Evolutionary conservation across 2,329 filamentous ascomycete genomes (phyloP), one percentile per base, ranked within the genome.

Genomic region (Colletotrichum plurivorum): DNA sequence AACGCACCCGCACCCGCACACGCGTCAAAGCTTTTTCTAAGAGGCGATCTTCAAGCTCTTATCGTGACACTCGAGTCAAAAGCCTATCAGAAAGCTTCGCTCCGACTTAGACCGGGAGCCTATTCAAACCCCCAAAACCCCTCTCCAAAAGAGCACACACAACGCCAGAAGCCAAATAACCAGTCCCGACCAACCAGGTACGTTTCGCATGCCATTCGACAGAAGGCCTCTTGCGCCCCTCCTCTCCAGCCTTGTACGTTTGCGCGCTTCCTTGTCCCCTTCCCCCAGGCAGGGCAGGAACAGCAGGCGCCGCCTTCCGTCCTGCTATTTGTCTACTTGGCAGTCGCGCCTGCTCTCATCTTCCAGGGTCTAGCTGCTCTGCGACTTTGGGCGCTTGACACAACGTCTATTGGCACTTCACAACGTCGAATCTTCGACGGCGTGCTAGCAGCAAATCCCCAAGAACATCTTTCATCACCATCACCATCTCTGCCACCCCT

Each of bases 81-180:
- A 66, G 66, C 66, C 66, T 69, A 69, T 66, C 66, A 69, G 66
- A 69, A 69, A 69, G 66, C 66, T 69, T 69, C 66, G 59, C 45
- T 54, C 55, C 62, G 55, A 66, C 66, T 56, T 66, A 61, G 66
- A 69, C 66, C 49, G 53, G 36, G 62, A 61, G 55, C 51, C 62
- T 55, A 56, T 61, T 49, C 45, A 46, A 46, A 16, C 49, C 43
- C 55, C 31, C 22, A 25, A 41, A 62, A 55, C 43, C 27, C 20
- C 49, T 48, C 48, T 53, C 58, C 56, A 39, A 57, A 22, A 59
- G 53, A 54, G 55, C 46, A 69, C 60, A 45, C 53, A 22, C 36
- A 43, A 36, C 31, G 31, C 31, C 27, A 31, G 27, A 31, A 31
- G 27, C 27, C 31, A 36, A 36, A 36, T 36, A 36, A 36, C 10